Percentiles rank a stretch among this genome's conserved stretches.
Evolutionary conservation across 2,329 filamentous ascomycete species (phyloP).

Genomic region (Penicillium hesseltinei): DNA sequence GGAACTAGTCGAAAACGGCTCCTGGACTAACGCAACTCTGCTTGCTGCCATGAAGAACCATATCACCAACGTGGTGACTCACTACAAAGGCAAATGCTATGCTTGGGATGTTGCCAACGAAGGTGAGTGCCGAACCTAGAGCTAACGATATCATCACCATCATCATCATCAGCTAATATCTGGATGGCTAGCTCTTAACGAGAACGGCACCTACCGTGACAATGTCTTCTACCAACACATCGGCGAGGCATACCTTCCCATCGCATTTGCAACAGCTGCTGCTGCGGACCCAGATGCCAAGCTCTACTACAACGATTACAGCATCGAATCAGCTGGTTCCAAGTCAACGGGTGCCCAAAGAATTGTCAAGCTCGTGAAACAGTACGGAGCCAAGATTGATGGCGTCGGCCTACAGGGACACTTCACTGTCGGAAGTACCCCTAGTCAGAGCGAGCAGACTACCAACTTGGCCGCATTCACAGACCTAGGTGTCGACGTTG

Average conservation of each 20-base stretch:
- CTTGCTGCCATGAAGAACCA: slow-evolving; percentile 53
- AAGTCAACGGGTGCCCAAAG: slow-evolving; percentile 37
- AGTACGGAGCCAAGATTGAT: slow-evolving; percentile 46
- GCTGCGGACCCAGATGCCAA: slow-evolving; percentile 59
- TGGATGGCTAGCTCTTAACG: slow-evolving; percentile 37
- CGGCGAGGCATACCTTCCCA: slow-evolving; percentile 46
- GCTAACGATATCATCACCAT: neutral
- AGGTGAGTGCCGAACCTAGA: slow-evolving; percentile 15
- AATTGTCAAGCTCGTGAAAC: slow-evolving; percentile 41
- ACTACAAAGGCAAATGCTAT: slow-evolving; percentile 39
- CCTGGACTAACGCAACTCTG: slow-evolving; percentile 61
- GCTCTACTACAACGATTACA: slow-evolving; percentile 48
- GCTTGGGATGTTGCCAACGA: slow-evolving; percentile 45
- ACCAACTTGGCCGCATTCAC: slow-evolving; percentile 40
- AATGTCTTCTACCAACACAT: slow-evolving; percentile 45
- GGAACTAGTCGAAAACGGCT: slow-evolving; percentile 40
- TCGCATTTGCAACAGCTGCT: slow-evolving; percentile 47
- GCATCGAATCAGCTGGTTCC: slow-evolving; percentile 40
- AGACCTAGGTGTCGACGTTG: slow-evolving; percentile 42
- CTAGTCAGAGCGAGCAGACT: slow-evolving; percentile 39
- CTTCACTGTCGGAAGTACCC: slow-evolving; percentile 43
- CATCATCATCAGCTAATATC: neutral
- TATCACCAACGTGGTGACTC: slow-evolving; percentile 37
- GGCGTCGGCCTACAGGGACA: slow-evolving; percentile 48
- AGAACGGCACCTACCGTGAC: slow-evolving; percentile 47